Evolutionary conservation across 257 asterid species (phyloP).

Genomic region (Solanum microdontum): DNA sequence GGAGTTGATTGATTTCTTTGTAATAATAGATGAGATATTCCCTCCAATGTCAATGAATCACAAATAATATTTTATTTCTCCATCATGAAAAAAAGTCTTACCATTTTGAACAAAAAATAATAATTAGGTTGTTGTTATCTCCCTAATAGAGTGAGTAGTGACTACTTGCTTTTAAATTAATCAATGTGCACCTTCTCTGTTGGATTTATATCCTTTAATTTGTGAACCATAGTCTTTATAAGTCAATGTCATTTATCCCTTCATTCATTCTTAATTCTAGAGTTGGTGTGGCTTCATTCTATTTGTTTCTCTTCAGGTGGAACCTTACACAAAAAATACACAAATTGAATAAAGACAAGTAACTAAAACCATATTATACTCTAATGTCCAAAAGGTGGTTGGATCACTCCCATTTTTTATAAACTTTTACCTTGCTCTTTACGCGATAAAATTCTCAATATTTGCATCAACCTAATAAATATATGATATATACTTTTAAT

Average conservation of each 20-base stretch:
- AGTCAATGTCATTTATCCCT: conserved; percentile 36
- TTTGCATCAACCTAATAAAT: neutral
- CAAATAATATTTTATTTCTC: neutral
- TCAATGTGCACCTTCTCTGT: conserved; percentile 72
- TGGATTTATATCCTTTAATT: conserved; percentile 25
- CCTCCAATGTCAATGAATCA: neutral
- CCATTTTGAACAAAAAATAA: neutral
- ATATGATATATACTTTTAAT: neutral
- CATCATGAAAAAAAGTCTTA: neutral
- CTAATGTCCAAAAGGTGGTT: conserved; percentile 4
- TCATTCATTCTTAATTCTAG: conserved; percentile 26
- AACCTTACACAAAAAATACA: conserved; percentile 24
- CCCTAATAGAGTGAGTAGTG: neutral
- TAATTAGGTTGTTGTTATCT: neutral
- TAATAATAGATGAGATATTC: neutral
- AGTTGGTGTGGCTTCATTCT: conserved; percentile 39
- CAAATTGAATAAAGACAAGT: conserved; percentile 26
- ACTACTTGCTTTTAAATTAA: conserved; percentile 1
- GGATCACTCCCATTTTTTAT: neutral
- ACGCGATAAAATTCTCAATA: neutral
- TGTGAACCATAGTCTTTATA: conserved; percentile 17
- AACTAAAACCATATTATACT: conserved; percentile 3
- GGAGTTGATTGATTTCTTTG: neutral
- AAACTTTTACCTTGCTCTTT: neutral
- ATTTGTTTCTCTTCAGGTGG: conserved; percentile 27